A percentile compares a stretch with the other conserved stretches of the same genome.
These are phyloP conservation scores for Nitzschia palea DNA, from an alignment of 108 stramenopile species.

Conservation along the genomic window DNA sequence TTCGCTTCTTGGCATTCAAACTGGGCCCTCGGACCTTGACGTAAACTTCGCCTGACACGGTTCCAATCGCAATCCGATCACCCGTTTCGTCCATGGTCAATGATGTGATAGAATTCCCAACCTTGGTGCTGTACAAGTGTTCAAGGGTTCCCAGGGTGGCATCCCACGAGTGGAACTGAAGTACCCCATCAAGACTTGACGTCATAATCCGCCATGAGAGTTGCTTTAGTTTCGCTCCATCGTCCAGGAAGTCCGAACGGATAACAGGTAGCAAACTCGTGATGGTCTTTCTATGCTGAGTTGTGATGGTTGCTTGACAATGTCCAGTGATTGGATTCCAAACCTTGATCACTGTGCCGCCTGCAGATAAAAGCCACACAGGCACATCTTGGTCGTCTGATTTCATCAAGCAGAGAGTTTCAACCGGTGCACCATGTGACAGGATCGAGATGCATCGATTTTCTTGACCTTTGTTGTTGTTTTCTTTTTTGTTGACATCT, in stretches of 20 bases:
- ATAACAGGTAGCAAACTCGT: constrained; percentile 56
- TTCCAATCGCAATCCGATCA: constrained; percentile 74
- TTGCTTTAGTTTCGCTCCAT: constrained; percentile 23
- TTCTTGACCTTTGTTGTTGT: not conserved
- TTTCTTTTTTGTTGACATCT: constrained; percentile 8
- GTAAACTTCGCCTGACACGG: constrained; percentile 56
- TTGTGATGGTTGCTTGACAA: constrained; percentile 51
- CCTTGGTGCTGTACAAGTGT: constrained; percentile 69
- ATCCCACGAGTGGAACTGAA: constrained; percentile 74
- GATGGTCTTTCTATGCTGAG: constrained; percentile 85
- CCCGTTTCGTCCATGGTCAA: constrained; percentile 51
- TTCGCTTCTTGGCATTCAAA: constrained; percentile 40
- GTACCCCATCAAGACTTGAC: constrained; percentile 68
- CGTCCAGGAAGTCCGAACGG: constrained; percentile 35
- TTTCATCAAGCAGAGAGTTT: constrained; percentile 62
- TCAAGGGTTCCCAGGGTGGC: constrained; percentile 41
- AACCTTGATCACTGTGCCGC: constrained; percentile 77
- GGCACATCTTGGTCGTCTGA: constrained; percentile 35
- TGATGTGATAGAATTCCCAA: constrained; percentile 60
- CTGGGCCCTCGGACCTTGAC: constrained; percentile 58
- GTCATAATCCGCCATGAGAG: constrained; percentile 56
- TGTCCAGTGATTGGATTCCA: constrained; percentile 76
- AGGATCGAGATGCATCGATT: constrained; percentile 66
- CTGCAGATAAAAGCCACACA: constrained; percentile 71
- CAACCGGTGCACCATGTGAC: constrained; percentile 81